phyloP scores from a whole-genome alignment of 345 rosid genomes.

The Iberis pinnata region DNA sequence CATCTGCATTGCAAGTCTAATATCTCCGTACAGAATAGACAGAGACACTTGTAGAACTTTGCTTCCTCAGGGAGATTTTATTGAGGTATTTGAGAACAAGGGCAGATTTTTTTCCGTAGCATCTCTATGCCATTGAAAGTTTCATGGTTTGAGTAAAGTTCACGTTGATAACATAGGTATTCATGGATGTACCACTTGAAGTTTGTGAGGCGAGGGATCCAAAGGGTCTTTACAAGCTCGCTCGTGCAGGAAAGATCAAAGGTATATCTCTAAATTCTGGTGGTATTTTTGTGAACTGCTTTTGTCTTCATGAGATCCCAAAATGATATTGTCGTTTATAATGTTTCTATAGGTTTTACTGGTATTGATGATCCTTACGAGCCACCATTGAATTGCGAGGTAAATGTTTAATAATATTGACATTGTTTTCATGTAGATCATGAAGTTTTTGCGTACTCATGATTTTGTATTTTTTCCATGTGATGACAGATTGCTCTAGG shows the following conservation, averaged over 20 bases:
- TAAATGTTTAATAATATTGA: slow-evolving; percentile 23
- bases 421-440: background rate
- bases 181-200: slow-evolving; percentile 64
- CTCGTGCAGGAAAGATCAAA: slow-evolving; percentile 80
- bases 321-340: background rate
- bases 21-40: slow-evolving; percentile 71
- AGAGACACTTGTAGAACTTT: slow-evolving; percentile 56
- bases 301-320: background rate
- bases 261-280: slow-evolving; percentile 29
- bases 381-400: slow-evolving; percentile 59
- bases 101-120: background rate
- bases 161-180: slow-evolving; percentile 38
- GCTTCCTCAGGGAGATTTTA: slow-evolving; percentile 63
- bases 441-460: background rate
- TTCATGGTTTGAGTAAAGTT: background rate
- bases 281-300: background rate
- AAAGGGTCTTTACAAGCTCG: slow-evolving; percentile 84
- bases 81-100: slow-evolving; percentile 44
- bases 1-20: slow-evolving; percentile 71
- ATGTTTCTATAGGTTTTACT: slow-evolving; percentile 47
- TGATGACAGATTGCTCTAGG: slow-evolving; percentile 33
- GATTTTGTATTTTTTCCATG: slow-evolving; percentile 1
- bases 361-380: slow-evolving; percentile 82
- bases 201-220: slow-evolving; percentile 81
- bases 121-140: background rate